Evolutionary conservation across 192 early-diverging fungal species (phyloP).

Genomic region (Coemansia sp.): DNA sequence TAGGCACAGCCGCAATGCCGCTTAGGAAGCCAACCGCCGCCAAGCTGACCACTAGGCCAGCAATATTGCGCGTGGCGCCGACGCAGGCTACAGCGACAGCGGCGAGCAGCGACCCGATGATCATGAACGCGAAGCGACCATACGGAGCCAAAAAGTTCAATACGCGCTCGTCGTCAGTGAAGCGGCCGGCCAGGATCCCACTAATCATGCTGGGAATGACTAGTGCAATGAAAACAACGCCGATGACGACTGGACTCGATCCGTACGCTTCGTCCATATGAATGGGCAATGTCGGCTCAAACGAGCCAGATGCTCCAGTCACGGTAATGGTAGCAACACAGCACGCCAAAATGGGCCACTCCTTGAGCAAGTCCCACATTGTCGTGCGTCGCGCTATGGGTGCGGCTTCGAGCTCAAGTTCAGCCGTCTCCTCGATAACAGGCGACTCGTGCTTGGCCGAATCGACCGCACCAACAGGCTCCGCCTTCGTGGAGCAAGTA

Average conservation of each 20-base stretch:
- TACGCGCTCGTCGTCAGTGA: constrained; percentile 37
- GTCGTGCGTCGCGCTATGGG: constrained; percentile 24
- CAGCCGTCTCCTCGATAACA: not conserved
- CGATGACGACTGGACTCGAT: constrained; percentile 24
- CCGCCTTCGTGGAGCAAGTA: too few relatives aligned
- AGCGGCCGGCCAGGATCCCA: constrained; percentile 60
- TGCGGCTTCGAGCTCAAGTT: not conserved
- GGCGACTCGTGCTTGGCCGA: too few relatives aligned
- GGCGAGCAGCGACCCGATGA: constrained; percentile 24
- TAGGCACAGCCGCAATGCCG: constrained; percentile 58
- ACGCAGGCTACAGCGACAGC: constrained; percentile 56
- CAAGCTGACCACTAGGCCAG: constrained; percentile 41
- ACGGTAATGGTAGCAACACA: constrained; percentile 43
- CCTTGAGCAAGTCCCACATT: constrained; percentile 52
- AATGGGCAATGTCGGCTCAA: constrained; percentile 54
- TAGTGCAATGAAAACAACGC: constrained; percentile 67
- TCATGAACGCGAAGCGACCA: constrained; percentile 46
- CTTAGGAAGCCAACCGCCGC: constrained; percentile 29
- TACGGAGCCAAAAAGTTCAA: constrained; percentile 34
- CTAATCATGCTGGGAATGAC: constrained; percentile 69
- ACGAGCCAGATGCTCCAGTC: constrained; percentile 34
- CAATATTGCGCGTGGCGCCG: constrained; percentile 40
- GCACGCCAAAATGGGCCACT: constrained; percentile 52
- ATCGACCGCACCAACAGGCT: too few relatives aligned
- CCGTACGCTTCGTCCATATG: constrained; percentile 37